phyloP scores from a whole-genome alignment of 2,329 filamentous ascomycete species.

The Venturia oleaginea region DNA sequence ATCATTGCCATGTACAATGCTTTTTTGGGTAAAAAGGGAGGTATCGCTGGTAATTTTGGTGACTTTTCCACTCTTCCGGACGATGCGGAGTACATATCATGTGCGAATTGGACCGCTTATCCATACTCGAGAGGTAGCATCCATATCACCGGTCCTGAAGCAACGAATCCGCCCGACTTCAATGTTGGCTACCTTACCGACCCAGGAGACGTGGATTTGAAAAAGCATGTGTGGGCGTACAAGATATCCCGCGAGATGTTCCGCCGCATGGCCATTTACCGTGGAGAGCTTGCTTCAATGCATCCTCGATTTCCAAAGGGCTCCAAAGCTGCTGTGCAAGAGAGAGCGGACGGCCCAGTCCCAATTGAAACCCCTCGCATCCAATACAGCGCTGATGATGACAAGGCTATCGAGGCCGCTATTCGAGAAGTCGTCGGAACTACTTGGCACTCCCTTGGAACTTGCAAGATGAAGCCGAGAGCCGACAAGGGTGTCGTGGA shows the following conservation, averaged over 20 bases:
- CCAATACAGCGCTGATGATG: conserved; percentile 37
- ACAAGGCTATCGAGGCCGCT: conserved; percentile 32
- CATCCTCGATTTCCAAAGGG: conserved; percentile 31
- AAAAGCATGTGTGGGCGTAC: conserved; percentile 53
- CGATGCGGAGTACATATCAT: conserved; percentile 43
- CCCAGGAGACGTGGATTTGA: conserved; percentile 46
- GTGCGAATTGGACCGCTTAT: conserved; percentile 48
- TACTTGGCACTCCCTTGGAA: conserved; percentile 34
- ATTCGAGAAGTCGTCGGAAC: conserved; percentile 32
- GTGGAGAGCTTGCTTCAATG: conserved; percentile 29
- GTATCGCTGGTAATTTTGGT: conserved; percentile 18
- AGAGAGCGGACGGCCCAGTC: conserved; percentile 24
- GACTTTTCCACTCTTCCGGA: conserved; percentile 26
- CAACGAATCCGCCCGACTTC: conserved; percentile 43
- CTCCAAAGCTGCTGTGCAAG: conserved; percentile 36
- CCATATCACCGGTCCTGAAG: conserved; percentile 45
- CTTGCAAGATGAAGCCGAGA: conserved; percentile 31
- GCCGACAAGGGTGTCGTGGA: conserved; percentile 33
- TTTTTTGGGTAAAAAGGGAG: conserved; percentile 13
- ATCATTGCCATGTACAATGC: conserved; percentile 32
- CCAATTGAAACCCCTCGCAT: conserved; percentile 29
- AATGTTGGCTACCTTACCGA: conserved; percentile 49
- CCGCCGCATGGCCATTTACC: conserved; percentile 45
- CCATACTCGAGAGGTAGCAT: conserved; percentile 53
- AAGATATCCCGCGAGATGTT: conserved; percentile 55